phyloP scores from a whole-genome alignment of 2,329 filamentous ascomycete genomes.

The Trichoderma brevicompactum region DNA sequence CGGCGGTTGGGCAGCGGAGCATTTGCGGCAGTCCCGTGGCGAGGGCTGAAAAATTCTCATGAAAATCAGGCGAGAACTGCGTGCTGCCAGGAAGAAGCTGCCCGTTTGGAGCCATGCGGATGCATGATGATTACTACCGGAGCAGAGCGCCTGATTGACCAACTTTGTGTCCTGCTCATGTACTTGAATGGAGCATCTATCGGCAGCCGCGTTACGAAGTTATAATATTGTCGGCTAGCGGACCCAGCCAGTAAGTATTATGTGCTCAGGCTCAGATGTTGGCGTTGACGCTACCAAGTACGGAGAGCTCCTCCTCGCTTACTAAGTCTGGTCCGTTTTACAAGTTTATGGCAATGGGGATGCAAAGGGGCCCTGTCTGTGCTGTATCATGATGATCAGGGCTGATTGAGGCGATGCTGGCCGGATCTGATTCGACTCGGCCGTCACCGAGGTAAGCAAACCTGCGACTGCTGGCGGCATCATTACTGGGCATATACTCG shows the following conservation, averaged over 20 bases:
- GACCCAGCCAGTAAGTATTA: neutral
- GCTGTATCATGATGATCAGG: conserved; percentile 10
- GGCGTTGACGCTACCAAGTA: neutral
- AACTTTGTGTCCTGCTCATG: neutral
- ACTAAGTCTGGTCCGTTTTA: neutral
- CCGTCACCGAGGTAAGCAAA: conserved; percentile 14
- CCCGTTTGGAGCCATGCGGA: conserved; percentile 16
- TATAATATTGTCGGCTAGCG: conserved; percentile 4
- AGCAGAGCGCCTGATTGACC: neutral
- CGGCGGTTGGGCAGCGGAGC: conserved; percentile 26
- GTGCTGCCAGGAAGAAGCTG: conserved; percentile 2
- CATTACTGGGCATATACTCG: conserved; percentile 20
- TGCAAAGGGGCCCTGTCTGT: neutral
- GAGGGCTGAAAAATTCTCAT: neutral
- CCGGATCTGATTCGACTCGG: neutral
- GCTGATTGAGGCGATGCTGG: neutral
- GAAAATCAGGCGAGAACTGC: conserved; percentile 15
- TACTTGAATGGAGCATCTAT: conserved; percentile 13
- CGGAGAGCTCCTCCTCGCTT: conserved; percentile 2
- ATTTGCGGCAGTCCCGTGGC: conserved; percentile 20
- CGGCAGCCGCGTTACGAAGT: conserved; percentile 20
- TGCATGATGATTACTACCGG: conserved; percentile 13
- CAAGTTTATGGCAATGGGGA: neutral
- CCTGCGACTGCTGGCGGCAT: neutral
- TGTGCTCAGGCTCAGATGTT: neutral